Percentiles rank a stretch among this genome's conserved stretches.
phyloP scores from a whole-genome alignment of 2,329 filamentous ascomycete species.

The Pseudogymnoascus destructans region DNA sequence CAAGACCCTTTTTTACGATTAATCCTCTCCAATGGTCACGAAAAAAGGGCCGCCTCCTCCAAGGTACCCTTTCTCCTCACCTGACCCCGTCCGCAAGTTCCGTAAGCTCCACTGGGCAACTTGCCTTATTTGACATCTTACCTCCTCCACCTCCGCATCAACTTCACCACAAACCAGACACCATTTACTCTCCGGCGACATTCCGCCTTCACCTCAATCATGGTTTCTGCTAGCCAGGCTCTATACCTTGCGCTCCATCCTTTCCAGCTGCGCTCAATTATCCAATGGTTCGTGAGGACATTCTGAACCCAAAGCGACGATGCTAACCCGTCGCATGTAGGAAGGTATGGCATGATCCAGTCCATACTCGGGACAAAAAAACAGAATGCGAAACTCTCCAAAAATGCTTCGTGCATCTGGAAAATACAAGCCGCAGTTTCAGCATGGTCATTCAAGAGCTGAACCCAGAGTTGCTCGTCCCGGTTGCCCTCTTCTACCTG shows the following conservation, averaged over 20 bases:
- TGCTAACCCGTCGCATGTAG: conserved; percentile 31
- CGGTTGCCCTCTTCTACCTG: conserved; percentile 80
- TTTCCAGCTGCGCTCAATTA: conserved; percentile 62
- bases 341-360: conserved; percentile 89
- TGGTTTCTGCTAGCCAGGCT: conserved; percentile 40
- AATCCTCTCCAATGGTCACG: no score
- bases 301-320: background rate
- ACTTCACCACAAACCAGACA: background rate
- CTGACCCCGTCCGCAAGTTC: background rate
- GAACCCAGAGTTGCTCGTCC: conserved; percentile 77
- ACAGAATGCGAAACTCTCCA: conserved; percentile 62
- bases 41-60: no score
- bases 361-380: conserved; percentile 62
- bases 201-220: conserved; percentile 28
- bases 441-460: conserved; percentile 81
- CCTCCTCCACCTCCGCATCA: background rate
- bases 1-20: no score
- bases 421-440: conserved; percentile 81
- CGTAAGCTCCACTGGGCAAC: background rate
- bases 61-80: background rate
- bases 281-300: conserved; percentile 59
- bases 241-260: conserved; percentile 67
- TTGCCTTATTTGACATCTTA: background rate
- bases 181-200: background rate
- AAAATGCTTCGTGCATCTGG: conserved; percentile 70